Conservation (phyloP, 129 eudicot genomes). For the Erigeron canadensis region DNA sequence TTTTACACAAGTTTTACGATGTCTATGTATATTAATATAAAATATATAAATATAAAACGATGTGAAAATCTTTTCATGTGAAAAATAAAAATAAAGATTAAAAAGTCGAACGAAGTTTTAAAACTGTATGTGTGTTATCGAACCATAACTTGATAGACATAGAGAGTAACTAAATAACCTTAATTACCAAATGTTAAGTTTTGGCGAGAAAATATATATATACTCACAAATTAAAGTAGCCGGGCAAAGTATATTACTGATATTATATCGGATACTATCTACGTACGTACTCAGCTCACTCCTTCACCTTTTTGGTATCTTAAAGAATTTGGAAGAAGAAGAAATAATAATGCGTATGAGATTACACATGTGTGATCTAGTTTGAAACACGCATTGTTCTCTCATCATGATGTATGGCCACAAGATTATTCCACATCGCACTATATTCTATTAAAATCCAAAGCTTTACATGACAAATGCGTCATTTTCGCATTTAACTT, state of each 20-base stretch:
- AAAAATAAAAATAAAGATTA: no score
- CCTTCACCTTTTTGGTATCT: neutral
- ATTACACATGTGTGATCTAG: constrained; percentile 15
- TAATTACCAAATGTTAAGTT: neutral
- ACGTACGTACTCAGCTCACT: neutral
- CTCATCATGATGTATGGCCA: neutral
- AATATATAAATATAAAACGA: no score
- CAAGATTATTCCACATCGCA: neutral
- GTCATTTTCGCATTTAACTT: neutral
- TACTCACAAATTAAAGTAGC: neutral
- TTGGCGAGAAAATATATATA: neutral
- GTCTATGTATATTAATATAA: no score
- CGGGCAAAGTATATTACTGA: neutral
- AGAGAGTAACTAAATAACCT: no score
- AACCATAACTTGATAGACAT: no score
- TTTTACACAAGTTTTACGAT: no score
- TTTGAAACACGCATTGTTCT: neutral
- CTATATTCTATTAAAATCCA: neutral
- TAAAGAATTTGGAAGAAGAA: neutral
- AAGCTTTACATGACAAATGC: constrained; percentile 1
- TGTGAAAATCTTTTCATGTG: no score
- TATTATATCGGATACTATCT: neutral
- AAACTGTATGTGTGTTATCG: no score
- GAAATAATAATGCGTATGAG: neutral
- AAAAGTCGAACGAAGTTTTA: no score